Evolutionary conservation across 345 rosid genomes (phyloP), one percentile per base, ranked within the genome.

Genomic region (Durio zibethinus): DNA sequence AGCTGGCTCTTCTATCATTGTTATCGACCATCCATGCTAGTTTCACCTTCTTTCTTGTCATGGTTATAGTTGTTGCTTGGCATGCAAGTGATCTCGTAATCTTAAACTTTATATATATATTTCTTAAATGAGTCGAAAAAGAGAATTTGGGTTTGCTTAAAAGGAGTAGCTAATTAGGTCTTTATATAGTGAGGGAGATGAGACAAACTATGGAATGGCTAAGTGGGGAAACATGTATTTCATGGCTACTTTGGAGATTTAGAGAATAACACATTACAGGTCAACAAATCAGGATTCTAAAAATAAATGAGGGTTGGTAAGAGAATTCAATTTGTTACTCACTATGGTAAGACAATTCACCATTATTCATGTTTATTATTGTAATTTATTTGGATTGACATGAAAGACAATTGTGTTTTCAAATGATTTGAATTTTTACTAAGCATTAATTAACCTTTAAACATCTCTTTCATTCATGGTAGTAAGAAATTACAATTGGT

Each of bases 21-120:
- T 84, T 85, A 68, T 78, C 87, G 56, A 2, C 84, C 4, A 87
- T 85, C 83, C 81, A 87, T 5, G 25, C 74, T 25, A 85, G 86
- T 50, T 79, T 82, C 61, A 88, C 85, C 83, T 81, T 88, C 81
- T 79, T 90, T 68, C 93, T 84, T 4, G 87, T 75, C 90, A 89
- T 89, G 45, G 23, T 72, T 75, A 20, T 1, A 25, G n/a, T n/a
- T n/a, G n/a, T n/a, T n/a, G n/a, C n/a, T n/a, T n/a, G n/a, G 54
- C 18, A 10, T 12, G 54, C 5, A 14, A 67, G 3, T 12, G 16
- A 4, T 42, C 4, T 12, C 29, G n/a, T n/a, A n/a, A n/a, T 67
- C 23, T 67, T 23, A 4, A 20, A 14, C 8, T 43, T 6, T 1
- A 6, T n/a, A 3, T 23, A 1, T 56, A 23, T 64, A 38, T n/a